phyloP scores from a whole-genome alignment of 2,329 filamentous ascomycete species.

The Esteya vermicola region DNA sequence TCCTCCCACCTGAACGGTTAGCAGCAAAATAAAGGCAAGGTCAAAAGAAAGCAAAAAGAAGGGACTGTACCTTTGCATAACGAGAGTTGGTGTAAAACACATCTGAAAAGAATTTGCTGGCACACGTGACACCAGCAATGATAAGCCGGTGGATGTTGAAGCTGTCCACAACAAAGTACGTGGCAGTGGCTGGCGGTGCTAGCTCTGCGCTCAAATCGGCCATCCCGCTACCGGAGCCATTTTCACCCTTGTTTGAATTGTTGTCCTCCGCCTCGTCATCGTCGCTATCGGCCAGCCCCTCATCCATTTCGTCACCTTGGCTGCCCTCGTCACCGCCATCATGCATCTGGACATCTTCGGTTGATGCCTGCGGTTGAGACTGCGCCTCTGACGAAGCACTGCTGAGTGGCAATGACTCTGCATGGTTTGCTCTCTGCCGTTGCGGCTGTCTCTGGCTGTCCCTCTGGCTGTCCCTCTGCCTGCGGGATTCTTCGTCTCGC shows the following conservation, averaged over 20 bases:
- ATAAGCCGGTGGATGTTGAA: constrained; percentile 97
- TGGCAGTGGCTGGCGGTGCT: constrained; percentile 24
- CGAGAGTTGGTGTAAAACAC: constrained; percentile 98
- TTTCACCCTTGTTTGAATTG: neutral
- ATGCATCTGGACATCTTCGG: constrained; percentile 1
- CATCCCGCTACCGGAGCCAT: neutral
- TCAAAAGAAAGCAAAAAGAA: constrained; percentile 7
- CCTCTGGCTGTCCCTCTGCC: neutral
- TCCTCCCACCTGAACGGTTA: constrained; percentile 63
- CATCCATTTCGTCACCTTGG: constrained; percentile 30
- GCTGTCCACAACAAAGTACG: constrained; percentile 87
- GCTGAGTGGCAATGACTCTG: too few species aligned
- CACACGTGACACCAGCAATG: constrained; percentile 93
- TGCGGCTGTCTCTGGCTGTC: constrained; percentile 10
- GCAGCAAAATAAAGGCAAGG: neutral
- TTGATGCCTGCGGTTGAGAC: neutral
- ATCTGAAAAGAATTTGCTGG: constrained; percentile 98
- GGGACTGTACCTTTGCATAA: constrained; percentile 95
- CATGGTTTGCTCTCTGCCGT: neutral
- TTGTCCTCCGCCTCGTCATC: constrained; percentile 15
- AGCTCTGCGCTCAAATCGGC: neutral
- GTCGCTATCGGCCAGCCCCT: constrained; percentile 34
- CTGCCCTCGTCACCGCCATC: constrained; percentile 17
- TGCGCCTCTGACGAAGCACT: too few species aligned
- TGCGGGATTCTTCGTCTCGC: constrained; percentile 43